Evolutionary conservation across 2,329 filamentous ascomycete species (phyloP).

Genomic region (Neopestalotiopsis sp.): DNA sequence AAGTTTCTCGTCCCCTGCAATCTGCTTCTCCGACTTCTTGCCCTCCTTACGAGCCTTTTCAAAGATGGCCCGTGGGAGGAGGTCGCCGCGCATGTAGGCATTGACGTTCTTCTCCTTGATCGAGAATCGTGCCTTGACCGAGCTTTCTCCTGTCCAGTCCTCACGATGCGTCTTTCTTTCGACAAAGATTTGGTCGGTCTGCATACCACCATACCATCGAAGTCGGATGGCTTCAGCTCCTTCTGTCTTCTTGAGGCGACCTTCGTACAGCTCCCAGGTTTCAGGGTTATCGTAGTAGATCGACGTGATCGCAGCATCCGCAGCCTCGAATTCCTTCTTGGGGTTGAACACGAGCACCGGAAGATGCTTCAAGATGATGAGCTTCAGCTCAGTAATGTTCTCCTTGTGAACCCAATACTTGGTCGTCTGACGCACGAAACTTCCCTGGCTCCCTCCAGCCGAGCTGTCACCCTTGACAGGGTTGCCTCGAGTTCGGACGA

Average conservation of each 20-base stretch:
- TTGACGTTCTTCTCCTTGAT: slow-evolving; percentile 99
- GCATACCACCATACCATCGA: slow-evolving; percentile 97
- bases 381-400: slow-evolving; percentile 97
- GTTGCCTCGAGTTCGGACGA: slow-evolving; percentile 90
- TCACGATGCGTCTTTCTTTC: slow-evolving; percentile 98
- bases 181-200: slow-evolving; percentile 92
- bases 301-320: slow-evolving; percentile 94
- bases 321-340: slow-evolving; percentile 91
- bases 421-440: slow-evolving; percentile 95
- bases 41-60: slow-evolving; percentile 95
- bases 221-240: slow-evolving; percentile 95
- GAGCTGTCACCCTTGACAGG: slow-evolving; percentile 90
- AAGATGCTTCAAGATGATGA: slow-evolving; percentile 96
- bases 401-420: slow-evolving; percentile 99
- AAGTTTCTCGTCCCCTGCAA: slow-evolving; percentile 87
- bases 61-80: slow-evolving; percentile 88
- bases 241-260: slow-evolving; percentile 95
- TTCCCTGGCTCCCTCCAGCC: slow-evolving; percentile 90
- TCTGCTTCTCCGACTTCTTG: slow-evolving; percentile 91
- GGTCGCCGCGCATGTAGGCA: slow-evolving; percentile 81
- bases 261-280: slow-evolving; percentile 92
- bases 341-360: slow-evolving; percentile 97
- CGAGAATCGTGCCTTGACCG: slow-evolving; percentile 94
- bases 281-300: slow-evolving; percentile 98
- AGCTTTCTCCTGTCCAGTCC: slow-evolving; percentile 99